Evolutionary conservation across 202 grass and related monocot genomes (phyloP).

Genomic region (Carex sylvatica): DNA sequence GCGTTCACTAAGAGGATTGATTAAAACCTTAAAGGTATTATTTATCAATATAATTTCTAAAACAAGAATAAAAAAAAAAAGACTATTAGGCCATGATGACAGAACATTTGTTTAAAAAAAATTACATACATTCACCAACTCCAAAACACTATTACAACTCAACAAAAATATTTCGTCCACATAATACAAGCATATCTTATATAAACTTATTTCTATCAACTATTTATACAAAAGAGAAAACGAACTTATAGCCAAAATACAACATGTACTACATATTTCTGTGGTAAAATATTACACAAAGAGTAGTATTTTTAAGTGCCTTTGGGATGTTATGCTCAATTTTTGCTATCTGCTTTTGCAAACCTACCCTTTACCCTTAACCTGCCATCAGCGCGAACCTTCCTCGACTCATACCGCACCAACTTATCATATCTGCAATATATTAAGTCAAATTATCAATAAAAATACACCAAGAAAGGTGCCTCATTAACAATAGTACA

Average conservation of each 20-base stretch:
- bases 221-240: not conserved
- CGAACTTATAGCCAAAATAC: not conserved
- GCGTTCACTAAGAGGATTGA: no score
- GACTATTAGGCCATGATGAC: not conserved
- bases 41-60: no score
- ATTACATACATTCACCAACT: not conserved
- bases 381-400: conserved; percentile 66
- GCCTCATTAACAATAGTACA: not conserved
- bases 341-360: conserved; percentile 37
- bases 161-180: not conserved
- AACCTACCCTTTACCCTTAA: conserved; percentile 80
- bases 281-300: not conserved
- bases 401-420: conserved; percentile 85
- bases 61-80: no score
- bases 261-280: not conserved
- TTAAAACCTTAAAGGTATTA: no score
- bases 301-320: not conserved
- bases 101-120: not conserved
- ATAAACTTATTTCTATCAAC: not conserved
- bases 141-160: not conserved
- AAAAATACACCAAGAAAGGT: not conserved
- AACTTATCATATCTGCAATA: conserved; percentile 72
- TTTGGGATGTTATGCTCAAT: not conserved
- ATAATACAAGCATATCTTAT: not conserved
- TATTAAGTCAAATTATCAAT: conserved; percentile 10